Evolutionary conservation across 2,329 filamentous ascomycete species (phyloP).

Genomic region (Alternaria rosae): DNA sequence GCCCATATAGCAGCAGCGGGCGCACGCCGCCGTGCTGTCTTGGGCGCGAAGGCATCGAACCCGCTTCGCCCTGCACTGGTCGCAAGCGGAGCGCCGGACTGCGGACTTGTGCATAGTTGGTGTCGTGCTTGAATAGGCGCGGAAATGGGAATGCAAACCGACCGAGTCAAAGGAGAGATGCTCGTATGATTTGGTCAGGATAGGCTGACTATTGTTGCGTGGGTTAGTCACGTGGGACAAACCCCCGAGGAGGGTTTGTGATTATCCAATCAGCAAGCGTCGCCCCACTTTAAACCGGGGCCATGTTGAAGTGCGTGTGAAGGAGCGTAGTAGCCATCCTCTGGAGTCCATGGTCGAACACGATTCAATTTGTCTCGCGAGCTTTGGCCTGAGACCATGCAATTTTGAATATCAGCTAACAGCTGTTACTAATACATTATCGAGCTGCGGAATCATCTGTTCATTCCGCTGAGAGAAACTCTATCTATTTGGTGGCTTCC

Average conservation of each 20-base stretch:
- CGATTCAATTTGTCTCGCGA: too few species aligned
- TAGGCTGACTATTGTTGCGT: background rate
- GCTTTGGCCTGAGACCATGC: too few species aligned
- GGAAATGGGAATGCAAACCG: background rate
- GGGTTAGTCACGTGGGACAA: background rate
- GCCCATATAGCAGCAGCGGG: slow-evolving; percentile 5
- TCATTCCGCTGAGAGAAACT: background rate
- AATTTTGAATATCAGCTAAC: too few species aligned
- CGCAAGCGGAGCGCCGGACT: background rate
- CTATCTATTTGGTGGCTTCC: background rate
- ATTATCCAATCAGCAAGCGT: background rate
- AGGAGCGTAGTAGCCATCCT: background rate
- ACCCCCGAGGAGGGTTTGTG: background rate
- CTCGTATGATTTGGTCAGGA: background rate
- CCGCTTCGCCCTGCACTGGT: background rate
- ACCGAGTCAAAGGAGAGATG: background rate
- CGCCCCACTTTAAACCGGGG: background rate
- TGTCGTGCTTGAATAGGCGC: background rate
- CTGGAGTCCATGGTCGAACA: background rate
- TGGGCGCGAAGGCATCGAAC: background rate
- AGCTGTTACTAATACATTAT: too few species aligned
- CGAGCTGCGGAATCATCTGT: background rate
- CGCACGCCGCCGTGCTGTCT: background rate
- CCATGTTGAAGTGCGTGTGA: background rate
- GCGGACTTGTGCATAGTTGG: background rate